Evolutionary conservation across 495 filamentous ascomycete genomes (phyloP), one percentile per base, ranked within the genome.

Genomic region (Zalerion maritima): DNA sequence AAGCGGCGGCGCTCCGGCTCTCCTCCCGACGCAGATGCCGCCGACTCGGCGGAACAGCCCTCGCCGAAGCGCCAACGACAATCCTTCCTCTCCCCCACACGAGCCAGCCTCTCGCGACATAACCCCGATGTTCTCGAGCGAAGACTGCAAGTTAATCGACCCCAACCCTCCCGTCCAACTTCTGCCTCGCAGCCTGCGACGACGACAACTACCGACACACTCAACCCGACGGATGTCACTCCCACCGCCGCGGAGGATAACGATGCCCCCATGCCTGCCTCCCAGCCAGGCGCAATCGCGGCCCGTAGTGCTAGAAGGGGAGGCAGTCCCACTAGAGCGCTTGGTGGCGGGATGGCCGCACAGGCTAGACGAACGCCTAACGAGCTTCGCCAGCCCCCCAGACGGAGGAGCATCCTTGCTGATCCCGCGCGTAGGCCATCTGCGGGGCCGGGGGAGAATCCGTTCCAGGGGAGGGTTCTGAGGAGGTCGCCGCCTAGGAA

Each of bases 41-140:
- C n/a, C n/a, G n/a, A n/a, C n/a, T n/a, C n/a, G n/a, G n/a, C n/a
- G n/a, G n/a, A n/a, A n/a, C n/a, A n/a, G n/a, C n/a, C n/a, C n/a
- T n/a, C n/a, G n/a, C n/a, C n/a, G n/a, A n/a, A 22, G 5, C 30
- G 36, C n/a, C 9, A 37, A 11, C 64, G 64, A 3, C 63, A 66
- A 0, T 78, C 75, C 0, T 79, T 72, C 42, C 67, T 69, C 24
- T 76, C 74, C 3, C 77, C 75, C 3, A 79, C 73, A 0, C 67
- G 63, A 38, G 62, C 73, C 3, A 78, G 69, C 39, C 45, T 79
- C 11, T 66, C 73, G 37, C 67, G 69, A 42, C 67, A 69, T 36
- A 67, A 78, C 41, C 71, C 75, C 5, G 67, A 69, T 5, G 50
- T 73, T 10, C 40, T 75, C 24, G 53, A 60, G 26, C 64, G 65